Conservation (phyloP, 768 basidiomycete genomes). For the Rhodotorula babjevae region DNA sequence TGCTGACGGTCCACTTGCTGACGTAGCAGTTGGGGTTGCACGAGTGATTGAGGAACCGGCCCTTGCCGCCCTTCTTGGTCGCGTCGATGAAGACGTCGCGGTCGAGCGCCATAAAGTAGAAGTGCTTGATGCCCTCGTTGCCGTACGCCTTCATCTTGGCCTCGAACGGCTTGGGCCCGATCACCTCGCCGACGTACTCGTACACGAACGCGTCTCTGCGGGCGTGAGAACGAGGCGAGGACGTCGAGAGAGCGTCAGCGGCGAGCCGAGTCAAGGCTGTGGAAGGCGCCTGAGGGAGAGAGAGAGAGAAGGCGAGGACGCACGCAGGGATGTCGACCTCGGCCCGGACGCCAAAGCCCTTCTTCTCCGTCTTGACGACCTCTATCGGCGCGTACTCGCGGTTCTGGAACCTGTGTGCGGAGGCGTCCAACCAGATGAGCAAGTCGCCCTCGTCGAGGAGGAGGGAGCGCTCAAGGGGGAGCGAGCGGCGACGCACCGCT, state of each 20-base stretch:
- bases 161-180: conserved; percentile 76
- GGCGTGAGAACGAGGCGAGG: not conserved
- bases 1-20: conserved; percentile 92
- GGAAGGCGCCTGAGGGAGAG: not conserved
- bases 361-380: conserved; percentile 88
- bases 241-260: no score
- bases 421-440: not conserved
- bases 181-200: conserved; percentile 96
- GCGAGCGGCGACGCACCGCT: conserved; percentile 59
- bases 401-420: conserved; percentile 66
- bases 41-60: conserved; percentile 95
- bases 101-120: conserved; percentile 99
- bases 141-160: conserved; percentile 93
- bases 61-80: conserved; percentile 92
- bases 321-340: conserved; percentile 50
- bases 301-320: conserved; percentile 42
- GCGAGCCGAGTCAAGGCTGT: no score
- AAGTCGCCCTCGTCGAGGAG: not conserved
- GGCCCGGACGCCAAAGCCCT: conserved; percentile 88
- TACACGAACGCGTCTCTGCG: conserved; percentile 88
- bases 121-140: conserved; percentile 86
- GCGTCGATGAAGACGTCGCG: conserved; percentile 99
- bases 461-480: not conserved
- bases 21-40: conserved; percentile 97
- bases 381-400: conserved; percentile 79